These are phyloP conservation scores for Pseudozyma pruni DNA, from an alignment of 1,284 basidiomycete genomes.

Conservation along the genomic window DNA sequence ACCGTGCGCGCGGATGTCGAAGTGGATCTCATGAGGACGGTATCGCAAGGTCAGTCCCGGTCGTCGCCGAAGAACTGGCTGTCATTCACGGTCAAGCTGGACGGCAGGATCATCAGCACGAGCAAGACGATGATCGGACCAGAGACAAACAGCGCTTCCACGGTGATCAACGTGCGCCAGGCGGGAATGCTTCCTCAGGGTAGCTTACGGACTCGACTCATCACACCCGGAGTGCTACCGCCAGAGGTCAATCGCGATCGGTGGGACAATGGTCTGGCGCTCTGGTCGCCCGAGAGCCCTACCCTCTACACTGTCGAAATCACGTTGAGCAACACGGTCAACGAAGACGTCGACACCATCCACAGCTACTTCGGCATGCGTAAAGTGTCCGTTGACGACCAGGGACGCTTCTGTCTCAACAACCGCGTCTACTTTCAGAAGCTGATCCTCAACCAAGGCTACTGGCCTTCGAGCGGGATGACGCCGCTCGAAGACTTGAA, in stretches of 20 bases:
- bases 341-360: slow-evolving; percentile 13
- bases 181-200: slow-evolving; percentile 23
- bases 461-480: slow-evolving; percentile 42
- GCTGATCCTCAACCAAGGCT: slow-evolving; percentile 53
- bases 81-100: slow-evolving; percentile 10
- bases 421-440: slow-evolving; percentile 49
- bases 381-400: slow-evolving; percentile 45
- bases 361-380: slow-evolving; percentile 55
- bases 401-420: slow-evolving; percentile 51
- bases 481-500: slow-evolving; percentile 24
- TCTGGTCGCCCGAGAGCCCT: slow-evolving; percentile 52
- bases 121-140: slow-evolving; percentile 10
- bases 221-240: slow-evolving; percentile 17
- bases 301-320: slow-evolving; percentile 39
- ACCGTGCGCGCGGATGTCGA: slow-evolving; percentile 38
- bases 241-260: slow-evolving; percentile 41
- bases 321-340: slow-evolving; percentile 1
- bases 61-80: slow-evolving; percentile 3
- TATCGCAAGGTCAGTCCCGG: background rate
- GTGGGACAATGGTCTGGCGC: slow-evolving; percentile 46
- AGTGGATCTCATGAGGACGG: slow-evolving; percentile 4
- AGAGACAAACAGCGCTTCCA: slow-evolving; percentile 19
- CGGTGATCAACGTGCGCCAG: slow-evolving; percentile 22
- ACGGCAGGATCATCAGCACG: background rate
- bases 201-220: slow-evolving; percentile 8